Evolutionary conservation across 1,284 basidiomycete genomes (phyloP), one percentile per base, ranked within the genome.

Genomic region (Marasmius fiardii): DNA sequence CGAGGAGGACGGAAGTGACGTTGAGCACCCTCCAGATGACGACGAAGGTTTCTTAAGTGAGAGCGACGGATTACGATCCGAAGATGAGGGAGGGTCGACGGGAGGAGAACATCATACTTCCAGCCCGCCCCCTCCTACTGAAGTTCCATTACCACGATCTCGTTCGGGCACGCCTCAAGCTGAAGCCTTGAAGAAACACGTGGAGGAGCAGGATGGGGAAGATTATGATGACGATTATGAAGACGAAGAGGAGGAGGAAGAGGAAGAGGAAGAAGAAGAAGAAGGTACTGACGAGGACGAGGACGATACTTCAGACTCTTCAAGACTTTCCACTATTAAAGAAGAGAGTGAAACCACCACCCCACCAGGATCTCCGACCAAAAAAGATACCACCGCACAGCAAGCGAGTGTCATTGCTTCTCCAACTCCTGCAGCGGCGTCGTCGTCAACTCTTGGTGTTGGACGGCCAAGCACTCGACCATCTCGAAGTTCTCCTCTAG

Each of bases 401-500:
- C 57, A 65, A 20, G 10, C 28, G 28, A 59, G 63, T 18, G 57
- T 64, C 23, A 56, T 68, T 10, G 56, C 71, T 39, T 57, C 69
- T 6, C 59, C 71, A 23, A 48, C 67, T 18, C 60, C 69, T 21
- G 62, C 76, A 14, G 64, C 67, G 11, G 67, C 75, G n/a, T 57
- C 66, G 16, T 55, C 63, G n/a, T 43, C n/a, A n/a, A n/a, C 62
- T 0, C 59, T 81, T 44, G 76, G 76, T 24, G 65, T 76, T 37
- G 78, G 79, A 43, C 73, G 81, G 48, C 78, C 79, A 11, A 82
- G 74, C 52, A 85, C 82, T 14, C 77, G 81, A 10, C 86, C 85
- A 0, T 67, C 76, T 6, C 79, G 82, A 43, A 86, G 85, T 58
- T 87, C 85, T 8, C 85, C 85, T 1, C 69, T 87, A 50, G 81